These are phyloP conservation scores for Suillus alpinus DNA, from an alignment of 768 basidiomycete genomes.

Conservation along the genomic window DNA sequence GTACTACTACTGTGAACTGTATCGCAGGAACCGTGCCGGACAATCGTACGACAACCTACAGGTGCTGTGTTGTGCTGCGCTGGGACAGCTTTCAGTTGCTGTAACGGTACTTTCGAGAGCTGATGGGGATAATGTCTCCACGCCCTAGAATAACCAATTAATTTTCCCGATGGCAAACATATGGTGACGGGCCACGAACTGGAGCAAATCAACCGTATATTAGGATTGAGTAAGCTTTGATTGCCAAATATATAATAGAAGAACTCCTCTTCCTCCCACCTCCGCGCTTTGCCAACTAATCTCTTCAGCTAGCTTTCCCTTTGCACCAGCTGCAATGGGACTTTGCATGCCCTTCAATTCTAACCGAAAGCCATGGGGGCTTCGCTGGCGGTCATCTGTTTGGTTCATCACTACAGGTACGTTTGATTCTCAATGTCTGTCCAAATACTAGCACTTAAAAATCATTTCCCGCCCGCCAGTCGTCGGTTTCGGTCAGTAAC, in stretches of 20 bases:
- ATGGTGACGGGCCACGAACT: no score
- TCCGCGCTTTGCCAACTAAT: constrained; percentile 1
- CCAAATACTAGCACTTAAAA: neutral
- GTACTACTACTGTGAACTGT: neutral
- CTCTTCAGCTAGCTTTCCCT: constrained; percentile 11
- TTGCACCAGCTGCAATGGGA: neutral
- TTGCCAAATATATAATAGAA: constrained; percentile 3
- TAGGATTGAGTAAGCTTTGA: neutral
- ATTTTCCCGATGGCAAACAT: neutral
- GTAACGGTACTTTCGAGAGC: no score
- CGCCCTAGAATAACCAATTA: neutral
- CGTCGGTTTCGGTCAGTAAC: constrained; percentile 46
- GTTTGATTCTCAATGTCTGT: constrained; percentile 2
- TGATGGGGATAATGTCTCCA: neutral
- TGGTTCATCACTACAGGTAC: constrained; percentile 50
- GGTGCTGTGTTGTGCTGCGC: neutral
- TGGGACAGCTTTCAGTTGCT: neutral
- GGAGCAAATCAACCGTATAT: no score
- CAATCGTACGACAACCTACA: neutral
- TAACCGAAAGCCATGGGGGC: constrained; percentile 36
- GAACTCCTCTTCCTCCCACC: neutral
- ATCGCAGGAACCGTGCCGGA: neutral
- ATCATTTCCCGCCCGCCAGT: constrained; percentile 24
- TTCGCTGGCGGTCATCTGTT: constrained; percentile 57
- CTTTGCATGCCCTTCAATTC: neutral